Conservation (phyloP, 1,284 basidiomycete genomes). For the Anthracocystis walkeri region DNA sequence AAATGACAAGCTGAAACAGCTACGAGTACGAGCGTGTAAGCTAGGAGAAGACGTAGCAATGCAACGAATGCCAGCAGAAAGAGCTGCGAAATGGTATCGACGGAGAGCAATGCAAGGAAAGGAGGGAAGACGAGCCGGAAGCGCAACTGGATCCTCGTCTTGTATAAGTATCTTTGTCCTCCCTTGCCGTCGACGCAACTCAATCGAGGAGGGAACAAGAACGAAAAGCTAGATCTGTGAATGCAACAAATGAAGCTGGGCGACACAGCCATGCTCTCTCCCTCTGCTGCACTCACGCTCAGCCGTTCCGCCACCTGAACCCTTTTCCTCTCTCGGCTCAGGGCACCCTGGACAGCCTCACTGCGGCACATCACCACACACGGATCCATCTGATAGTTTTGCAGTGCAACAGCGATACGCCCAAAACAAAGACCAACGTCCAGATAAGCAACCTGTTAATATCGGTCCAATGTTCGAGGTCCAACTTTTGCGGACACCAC, state of each 20-base stretch:
- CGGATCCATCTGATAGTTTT: background rate
- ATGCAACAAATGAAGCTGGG: constrained; percentile 5
- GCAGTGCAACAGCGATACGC: background rate
- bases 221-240: background rate
- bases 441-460: background rate
- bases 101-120: background rate
- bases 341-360: background rate
- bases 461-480: too few relatives aligned
- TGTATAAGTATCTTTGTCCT: constrained; percentile 31
- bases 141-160: background rate
- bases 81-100: background rate
- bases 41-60: too few relatives aligned
- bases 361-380: background rate
- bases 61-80: background rate
- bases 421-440: background rate
- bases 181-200: background rate
- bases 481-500: too few relatives aligned
- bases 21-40: background rate
- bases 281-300: background rate
- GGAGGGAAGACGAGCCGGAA: background rate
- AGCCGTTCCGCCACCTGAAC: background rate
- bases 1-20: too few relatives aligned
- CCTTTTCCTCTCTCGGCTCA: background rate
- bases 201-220: background rate
- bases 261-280: constrained; percentile 5